phyloP scores from a whole-genome alignment of 2,329 filamentous ascomycete genomes.

The Ophiocordyceps camponoti-leonardi region DNA sequence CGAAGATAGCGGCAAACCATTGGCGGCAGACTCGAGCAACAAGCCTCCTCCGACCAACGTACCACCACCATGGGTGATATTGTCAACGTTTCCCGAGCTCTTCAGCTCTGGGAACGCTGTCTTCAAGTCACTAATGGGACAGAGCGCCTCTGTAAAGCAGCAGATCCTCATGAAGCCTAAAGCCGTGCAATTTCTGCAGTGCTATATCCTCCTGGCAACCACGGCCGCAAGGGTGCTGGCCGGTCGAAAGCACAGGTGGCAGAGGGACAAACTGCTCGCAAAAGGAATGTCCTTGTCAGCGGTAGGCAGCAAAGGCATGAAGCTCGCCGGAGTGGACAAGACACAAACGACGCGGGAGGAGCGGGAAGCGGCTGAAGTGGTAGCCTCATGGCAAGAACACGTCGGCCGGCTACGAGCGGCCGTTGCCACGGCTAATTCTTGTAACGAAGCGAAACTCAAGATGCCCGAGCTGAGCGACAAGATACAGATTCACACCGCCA shows the following conservation, averaged over 20 bases:
- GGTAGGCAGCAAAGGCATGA: constrained; percentile 71
- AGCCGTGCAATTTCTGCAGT: constrained; percentile 44
- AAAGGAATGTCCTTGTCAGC: constrained; percentile 81
- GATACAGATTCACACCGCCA: constrained; percentile 50
- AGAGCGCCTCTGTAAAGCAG: constrained; percentile 39
- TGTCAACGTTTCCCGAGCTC: constrained; percentile 58
- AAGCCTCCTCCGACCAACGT: constrained; percentile 61
- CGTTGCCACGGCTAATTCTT: constrained; percentile 48
- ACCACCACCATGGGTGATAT: constrained; percentile 69
- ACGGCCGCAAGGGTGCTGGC: constrained; percentile 69
- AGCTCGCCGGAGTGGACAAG: constrained; percentile 72
- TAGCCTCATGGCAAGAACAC: constrained; percentile 57
- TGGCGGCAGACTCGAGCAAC: constrained; percentile 10
- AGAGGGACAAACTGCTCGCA: constrained; percentile 67
- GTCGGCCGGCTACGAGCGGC: constrained; percentile 59
- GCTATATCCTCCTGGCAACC: constrained; percentile 43
- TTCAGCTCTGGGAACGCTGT: constrained; percentile 50
- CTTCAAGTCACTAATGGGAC: constrained; percentile 45
- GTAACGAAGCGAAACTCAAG: constrained; percentile 30
- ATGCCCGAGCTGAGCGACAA: constrained; percentile 57
- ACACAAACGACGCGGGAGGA: constrained; percentile 70
- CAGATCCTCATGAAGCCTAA: constrained; percentile 45
- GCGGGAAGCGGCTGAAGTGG: constrained; percentile 64
- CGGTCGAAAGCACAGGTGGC: constrained; percentile 77
- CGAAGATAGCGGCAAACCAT: constrained; percentile 14